Conservation (phyloP, 805 yeast species). For the Schwanniomyces pseudopolymorphus region DNA sequence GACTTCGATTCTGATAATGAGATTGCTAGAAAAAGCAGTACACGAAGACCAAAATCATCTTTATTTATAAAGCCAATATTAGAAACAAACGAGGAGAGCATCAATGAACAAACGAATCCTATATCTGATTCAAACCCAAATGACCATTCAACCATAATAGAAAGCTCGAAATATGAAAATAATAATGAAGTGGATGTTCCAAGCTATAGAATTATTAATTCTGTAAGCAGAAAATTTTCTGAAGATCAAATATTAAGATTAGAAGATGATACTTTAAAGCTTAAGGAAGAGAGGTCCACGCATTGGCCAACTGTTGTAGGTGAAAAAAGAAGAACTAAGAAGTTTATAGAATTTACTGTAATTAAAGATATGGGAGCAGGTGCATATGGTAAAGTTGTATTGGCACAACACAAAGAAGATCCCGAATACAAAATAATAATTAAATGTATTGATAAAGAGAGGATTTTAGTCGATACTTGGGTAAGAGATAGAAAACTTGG, state of each 20-base stretch:
- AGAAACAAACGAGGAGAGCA: conserved; percentile 15
- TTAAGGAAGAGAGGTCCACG: conserved; percentile 33
- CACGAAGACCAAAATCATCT: conserved; percentile 24
- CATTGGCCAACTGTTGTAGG: conserved; percentile 60
- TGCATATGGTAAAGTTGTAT: conserved; percentile 91
- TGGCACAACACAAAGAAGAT: conserved; percentile 68
- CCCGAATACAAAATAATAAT: conserved; percentile 68
- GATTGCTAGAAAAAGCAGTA: conserved; percentile 33
- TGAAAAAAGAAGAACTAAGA: conserved; percentile 64
- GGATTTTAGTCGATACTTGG: conserved; percentile 97
- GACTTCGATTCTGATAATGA: conserved; percentile 29
- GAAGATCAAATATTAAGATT: conserved; percentile 43
- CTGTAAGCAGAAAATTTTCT: conserved; percentile 17
- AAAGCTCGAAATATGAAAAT: neutral
- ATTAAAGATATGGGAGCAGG: conserved; percentile 90
- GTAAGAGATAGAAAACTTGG: conserved; percentile 89
- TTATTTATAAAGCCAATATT: conserved; percentile 5
- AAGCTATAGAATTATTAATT: conserved; percentile 1
- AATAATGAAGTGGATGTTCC: conserved; percentile 1
- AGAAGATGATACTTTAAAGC: conserved; percentile 47
- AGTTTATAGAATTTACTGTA: conserved; percentile 66
- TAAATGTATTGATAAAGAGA: conserved; percentile 86
- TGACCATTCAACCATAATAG: conserved; percentile 2
- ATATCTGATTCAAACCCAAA: neutral
- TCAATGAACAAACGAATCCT: neutral